phyloP scores from a whole-genome alignment of 2,329 filamentous ascomycete genomes.

The Endocalyx cinctus region DNA sequence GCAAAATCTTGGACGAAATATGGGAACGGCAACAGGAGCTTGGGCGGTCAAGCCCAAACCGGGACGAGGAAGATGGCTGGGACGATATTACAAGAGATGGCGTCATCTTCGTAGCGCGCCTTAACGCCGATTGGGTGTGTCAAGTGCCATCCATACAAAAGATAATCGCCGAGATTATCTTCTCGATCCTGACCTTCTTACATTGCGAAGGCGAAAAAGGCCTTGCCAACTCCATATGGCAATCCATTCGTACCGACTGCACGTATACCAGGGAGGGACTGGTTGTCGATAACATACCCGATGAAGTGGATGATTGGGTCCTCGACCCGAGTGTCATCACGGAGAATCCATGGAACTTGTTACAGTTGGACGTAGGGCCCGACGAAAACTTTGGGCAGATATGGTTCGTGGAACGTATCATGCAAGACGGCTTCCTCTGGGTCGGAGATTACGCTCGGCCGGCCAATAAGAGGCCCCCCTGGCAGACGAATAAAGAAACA shows the following conservation, averaged over 20 bases:
- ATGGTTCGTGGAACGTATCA: conserved; percentile 5
- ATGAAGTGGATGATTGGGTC: conserved; percentile 1
- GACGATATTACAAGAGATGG: not conserved
- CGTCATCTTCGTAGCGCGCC: not conserved
- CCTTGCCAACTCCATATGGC: conserved; percentile 5
- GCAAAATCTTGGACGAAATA: not conserved
- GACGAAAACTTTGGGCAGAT: conserved; percentile 2
- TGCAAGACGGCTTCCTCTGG: conserved; percentile 3
- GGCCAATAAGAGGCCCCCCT: too few relatives aligned
- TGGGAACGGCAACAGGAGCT: not conserved
- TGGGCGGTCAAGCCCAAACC: too few relatives aligned
- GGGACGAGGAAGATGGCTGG: too few relatives aligned
- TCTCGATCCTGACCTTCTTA: conserved; percentile 1
- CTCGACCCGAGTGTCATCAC: conserved; percentile 1
- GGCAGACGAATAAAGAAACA: not conserved
- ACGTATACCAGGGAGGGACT: not conserved
- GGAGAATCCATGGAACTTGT: not conserved
- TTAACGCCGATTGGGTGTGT: not conserved
- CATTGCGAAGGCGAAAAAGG: too few relatives aligned
- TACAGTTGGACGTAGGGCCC: conserved; percentile 2
- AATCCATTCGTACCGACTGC: conserved; percentile 1
- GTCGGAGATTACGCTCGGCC: conserved; percentile 1
- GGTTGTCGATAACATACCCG: conserved; percentile 3
- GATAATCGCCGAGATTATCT: conserved; percentile 2
- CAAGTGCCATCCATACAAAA: conserved; percentile 1